Conservation (phyloP, 83 land plant genomes). For the Isoetes engelmannii region DNA sequence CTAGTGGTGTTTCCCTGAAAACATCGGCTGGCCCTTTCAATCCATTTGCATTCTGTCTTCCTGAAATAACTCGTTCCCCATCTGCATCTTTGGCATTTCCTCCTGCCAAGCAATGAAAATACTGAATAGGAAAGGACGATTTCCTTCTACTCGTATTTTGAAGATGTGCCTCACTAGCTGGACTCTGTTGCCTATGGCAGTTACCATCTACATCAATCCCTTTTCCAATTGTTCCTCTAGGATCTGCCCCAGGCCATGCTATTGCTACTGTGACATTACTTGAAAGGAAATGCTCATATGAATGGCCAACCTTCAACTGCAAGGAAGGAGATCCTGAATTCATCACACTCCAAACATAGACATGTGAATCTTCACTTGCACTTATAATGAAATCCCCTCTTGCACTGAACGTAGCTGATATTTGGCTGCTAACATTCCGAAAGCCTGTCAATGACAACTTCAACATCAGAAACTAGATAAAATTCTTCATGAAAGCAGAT, state of each 20-base stretch:
- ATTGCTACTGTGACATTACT: slow-evolving; percentile 70
- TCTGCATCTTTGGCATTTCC: too few species aligned
- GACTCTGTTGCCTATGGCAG: background rate
- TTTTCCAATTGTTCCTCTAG: slow-evolving; percentile 1
- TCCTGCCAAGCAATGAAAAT: too few species aligned
- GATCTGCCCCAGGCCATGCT: slow-evolving; percentile 65
- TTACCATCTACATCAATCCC: background rate
- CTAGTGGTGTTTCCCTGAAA: background rate
- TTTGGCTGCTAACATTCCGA: slow-evolving; percentile 88
- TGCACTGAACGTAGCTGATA: slow-evolving; percentile 59
- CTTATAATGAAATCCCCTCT: slow-evolving; percentile 69
- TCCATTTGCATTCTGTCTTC: too few species aligned
- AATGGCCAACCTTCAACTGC: slow-evolving; percentile 28
- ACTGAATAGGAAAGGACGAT: too few species aligned
- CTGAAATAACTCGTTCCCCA: too few species aligned
- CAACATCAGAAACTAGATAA: background rate
- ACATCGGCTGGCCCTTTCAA: background rate
- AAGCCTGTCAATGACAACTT: slow-evolving; percentile 47
- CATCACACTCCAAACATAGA: slow-evolving; percentile 73
- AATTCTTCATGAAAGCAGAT: too few species aligned
- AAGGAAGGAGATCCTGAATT: slow-evolving; percentile 29
- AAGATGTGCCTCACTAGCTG: background rate
- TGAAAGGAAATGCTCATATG: slow-evolving; percentile 79
- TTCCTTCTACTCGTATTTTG: too few species aligned
- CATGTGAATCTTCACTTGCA: slow-evolving; percentile 96